Percentiles rank a stretch among this genome's conserved stretches.
Conservation (phyloP, 441 rosid species). For the Jatropha podagrica region DNA sequence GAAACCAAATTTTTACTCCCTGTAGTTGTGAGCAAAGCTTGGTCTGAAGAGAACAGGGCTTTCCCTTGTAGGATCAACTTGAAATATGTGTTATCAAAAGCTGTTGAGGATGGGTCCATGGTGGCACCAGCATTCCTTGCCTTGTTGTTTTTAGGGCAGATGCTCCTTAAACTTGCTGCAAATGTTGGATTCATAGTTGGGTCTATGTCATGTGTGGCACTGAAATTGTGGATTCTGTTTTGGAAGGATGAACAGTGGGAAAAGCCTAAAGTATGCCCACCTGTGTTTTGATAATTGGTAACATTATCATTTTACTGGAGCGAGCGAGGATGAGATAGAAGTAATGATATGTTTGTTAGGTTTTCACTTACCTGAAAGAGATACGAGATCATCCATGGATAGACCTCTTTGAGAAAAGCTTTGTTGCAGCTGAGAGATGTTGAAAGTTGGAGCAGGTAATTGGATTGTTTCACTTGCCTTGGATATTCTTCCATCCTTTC, state of each 20-base stretch:
- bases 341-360: not conserved
- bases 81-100: slow-evolving; percentile 59
- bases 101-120: slow-evolving; percentile 36
- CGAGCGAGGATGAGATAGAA: not conserved
- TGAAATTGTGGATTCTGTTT: slow-evolving; percentile 60
- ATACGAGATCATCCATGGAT: slow-evolving; percentile 60
- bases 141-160: slow-evolving; percentile 48
- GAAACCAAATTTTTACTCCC: slow-evolving; percentile 50
- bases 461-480: slow-evolving; percentile 47
- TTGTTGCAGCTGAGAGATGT: slow-evolving; percentile 50
- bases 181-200: slow-evolving; percentile 55
- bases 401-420: slow-evolving; percentile 56
- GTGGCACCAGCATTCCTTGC: slow-evolving; percentile 44
- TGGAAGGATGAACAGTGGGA: slow-evolving; percentile 48
- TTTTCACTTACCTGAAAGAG: slow-evolving; percentile 52
- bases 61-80: slow-evolving; percentile 46
- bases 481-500: slow-evolving; percentile 62
- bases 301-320: not conserved
- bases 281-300: slow-evolving; percentile 15
- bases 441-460: slow-evolving; percentile 52
- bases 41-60: slow-evolving; percentile 58
- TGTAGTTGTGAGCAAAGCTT: slow-evolving; percentile 49
- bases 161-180: slow-evolving; percentile 40
- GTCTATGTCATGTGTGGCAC: slow-evolving; percentile 49
- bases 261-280: slow-evolving; percentile 75